Conservation (phyloP, 2,329 filamentous ascomycete species). For the Fusarium keratoplasticum region DNA sequence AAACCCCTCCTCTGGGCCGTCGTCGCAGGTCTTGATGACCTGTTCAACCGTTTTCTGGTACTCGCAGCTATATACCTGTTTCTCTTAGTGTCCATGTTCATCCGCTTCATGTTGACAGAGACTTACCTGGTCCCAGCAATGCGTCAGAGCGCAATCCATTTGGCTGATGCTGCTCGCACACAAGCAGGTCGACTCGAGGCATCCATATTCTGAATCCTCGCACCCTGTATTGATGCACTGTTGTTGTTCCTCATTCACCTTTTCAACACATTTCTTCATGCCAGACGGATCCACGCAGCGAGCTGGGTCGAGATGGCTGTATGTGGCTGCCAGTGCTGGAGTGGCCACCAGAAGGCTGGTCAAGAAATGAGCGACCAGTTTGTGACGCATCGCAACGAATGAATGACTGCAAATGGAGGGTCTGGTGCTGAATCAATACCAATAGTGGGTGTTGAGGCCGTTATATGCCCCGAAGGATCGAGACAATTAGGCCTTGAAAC, state of each 20-base stretch:
- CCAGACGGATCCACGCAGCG: neutral
- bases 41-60: neutral
- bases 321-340: neutral
- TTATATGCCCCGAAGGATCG: neutral
- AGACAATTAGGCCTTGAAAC: neutral
- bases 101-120: neutral
- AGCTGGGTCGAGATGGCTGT: neutral
- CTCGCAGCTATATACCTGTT: neutral
- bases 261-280: neutral
- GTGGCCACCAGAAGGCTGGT: neutral
- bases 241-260: neutral
- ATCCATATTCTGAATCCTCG: neutral
- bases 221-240: neutral
- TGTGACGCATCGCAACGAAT: neutral
- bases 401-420: neutral
- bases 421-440: neutral
- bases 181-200: neutral
- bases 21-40: neutral
- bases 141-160: neutral
- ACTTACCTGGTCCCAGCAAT: conserved; percentile 13
- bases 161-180: neutral
- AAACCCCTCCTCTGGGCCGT: neutral
- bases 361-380: neutral
- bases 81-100: neutral
- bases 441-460: neutral